Conservation (phyloP, 129 eudicot genomes). For the Flaveria bidentis region DNA sequence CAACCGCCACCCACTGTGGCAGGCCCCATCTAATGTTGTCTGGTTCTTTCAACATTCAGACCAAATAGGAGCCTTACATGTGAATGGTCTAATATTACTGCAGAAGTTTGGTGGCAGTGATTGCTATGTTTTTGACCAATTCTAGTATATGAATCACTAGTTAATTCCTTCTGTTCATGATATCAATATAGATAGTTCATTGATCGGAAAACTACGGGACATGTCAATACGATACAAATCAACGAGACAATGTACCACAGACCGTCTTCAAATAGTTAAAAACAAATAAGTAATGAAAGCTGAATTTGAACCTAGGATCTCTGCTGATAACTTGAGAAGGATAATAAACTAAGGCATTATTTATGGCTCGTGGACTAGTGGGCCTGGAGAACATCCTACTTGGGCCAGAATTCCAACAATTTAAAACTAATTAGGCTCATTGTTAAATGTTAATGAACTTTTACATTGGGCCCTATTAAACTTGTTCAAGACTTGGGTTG, state of each 20-base stretch:
- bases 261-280: too few species aligned
- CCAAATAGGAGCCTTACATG: slow-evolving; percentile 14
- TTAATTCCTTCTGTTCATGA: neutral
- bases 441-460: neutral
- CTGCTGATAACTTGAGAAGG: too few species aligned
- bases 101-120: slow-evolving; percentile 8
- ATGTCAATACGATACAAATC: too few species aligned
- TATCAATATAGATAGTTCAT: too few species aligned
- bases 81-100: slow-evolving; percentile 27
- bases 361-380: neutral
- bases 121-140: slow-evolving; percentile 21
- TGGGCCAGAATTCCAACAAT: neutral
- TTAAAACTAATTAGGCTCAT: neutral
- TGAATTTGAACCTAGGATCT: neutral
- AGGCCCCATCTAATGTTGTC: slow-evolving; percentile 15
- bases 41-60: neutral
- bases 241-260: too few species aligned
- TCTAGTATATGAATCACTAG: slow-evolving; percentile 4
- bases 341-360: too few species aligned
- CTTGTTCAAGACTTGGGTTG: too few species aligned
- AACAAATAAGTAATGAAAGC: too few species aligned
- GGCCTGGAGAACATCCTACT: neutral
- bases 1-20: neutral
- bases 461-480: neutral
- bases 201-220: too few species aligned